Evolutionary conservation across 2,329 filamentous ascomycete genomes (phyloP).

Genomic region (Pyricularia sp.): DNA sequence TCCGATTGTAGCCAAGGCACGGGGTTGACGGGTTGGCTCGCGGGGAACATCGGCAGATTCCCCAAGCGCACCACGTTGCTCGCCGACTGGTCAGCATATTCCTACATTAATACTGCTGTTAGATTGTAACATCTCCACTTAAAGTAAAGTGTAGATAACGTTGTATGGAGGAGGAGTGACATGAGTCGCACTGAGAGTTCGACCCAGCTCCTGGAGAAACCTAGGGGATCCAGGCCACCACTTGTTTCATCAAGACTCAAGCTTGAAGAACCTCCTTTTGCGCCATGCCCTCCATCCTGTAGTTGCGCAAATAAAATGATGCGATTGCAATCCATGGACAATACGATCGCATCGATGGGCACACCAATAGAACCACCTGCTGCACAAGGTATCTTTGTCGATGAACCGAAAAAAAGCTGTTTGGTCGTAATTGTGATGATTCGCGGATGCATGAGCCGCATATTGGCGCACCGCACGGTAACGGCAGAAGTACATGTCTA

Average conservation of each 20-base stretch:
- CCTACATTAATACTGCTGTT: not conserved
- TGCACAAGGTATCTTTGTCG: not conserved
- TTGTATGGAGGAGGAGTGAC: not conserved
- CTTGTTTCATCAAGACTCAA: not conserved
- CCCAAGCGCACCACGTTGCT: not conserved
- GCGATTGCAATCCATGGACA: not conserved
- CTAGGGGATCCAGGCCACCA: not conserved
- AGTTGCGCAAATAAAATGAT: not conserved
- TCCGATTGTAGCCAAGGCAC: not conserved
- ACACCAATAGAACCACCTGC: not conserved
- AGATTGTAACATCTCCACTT: not conserved
- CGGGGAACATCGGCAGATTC: not conserved
- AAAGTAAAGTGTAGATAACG: not conserved
- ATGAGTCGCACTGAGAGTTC: not conserved
- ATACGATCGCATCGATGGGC: not conserved
- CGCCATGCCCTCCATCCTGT: not conserved
- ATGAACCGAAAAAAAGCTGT: not conserved
- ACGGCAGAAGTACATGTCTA: not conserved
- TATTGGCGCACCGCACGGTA: not conserved
- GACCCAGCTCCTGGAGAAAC: not conserved
- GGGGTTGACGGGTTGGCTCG: not conserved
- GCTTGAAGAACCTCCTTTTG: not conserved
- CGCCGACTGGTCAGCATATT: not conserved
- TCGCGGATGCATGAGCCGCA: not conserved
- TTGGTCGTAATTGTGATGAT: not conserved